These are phyloP conservation scores for Cryptococcus jaspeensis DNA, from an alignment of 1,284 basidiomycete species.

Conservation along the genomic window DNA sequence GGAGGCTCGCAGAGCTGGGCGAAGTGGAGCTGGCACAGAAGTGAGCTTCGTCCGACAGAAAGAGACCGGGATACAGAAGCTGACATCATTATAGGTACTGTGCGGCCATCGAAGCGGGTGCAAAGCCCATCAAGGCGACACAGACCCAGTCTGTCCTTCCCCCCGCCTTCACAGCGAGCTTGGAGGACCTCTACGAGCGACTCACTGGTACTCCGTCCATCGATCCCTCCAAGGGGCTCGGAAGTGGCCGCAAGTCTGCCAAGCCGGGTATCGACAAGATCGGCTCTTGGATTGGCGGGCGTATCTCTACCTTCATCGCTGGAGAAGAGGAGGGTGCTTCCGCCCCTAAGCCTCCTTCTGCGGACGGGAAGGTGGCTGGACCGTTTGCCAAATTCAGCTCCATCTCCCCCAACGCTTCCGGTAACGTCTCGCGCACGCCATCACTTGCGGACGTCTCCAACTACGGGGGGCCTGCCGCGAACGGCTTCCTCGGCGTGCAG, in stretches of 20 bases:
- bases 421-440: slow-evolving; percentile 51
- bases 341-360: slow-evolving; percentile 14
- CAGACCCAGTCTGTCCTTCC: slow-evolving; percentile 56
- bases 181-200: slow-evolving; percentile 78
- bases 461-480: slow-evolving; percentile 3
- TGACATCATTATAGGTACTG: slow-evolving; percentile 68
- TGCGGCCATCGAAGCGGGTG: slow-evolving; percentile 75
- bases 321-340: slow-evolving; percentile 64
- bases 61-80: neutral
- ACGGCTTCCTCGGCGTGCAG: slow-evolving; percentile 18
- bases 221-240: slow-evolving; percentile 68
- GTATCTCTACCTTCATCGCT: slow-evolving; percentile 93
- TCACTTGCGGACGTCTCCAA: slow-evolving; percentile 32
- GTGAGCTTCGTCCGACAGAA: slow-evolving; percentile 51
- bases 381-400: slow-evolving; percentile 94
- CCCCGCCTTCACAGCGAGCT: slow-evolving; percentile 65
- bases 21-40: slow-evolving; percentile 69
- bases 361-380: slow-evolving; percentile 56
- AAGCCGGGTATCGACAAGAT: slow-evolving; percentile 90
- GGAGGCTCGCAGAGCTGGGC: slow-evolving; percentile 74
- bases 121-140: slow-evolving; percentile 25
- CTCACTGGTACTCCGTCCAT: slow-evolving; percentile 71
- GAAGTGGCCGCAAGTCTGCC: slow-evolving; percentile 59
- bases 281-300: slow-evolving; percentile 90
- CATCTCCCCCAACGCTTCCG: slow-evolving; percentile 79